Evolutionary conservation across 2,329 filamentous ascomycete genomes (phyloP), one percentile per base, ranked within the genome.

Genomic region (Emergomyces orientalis): DNA sequence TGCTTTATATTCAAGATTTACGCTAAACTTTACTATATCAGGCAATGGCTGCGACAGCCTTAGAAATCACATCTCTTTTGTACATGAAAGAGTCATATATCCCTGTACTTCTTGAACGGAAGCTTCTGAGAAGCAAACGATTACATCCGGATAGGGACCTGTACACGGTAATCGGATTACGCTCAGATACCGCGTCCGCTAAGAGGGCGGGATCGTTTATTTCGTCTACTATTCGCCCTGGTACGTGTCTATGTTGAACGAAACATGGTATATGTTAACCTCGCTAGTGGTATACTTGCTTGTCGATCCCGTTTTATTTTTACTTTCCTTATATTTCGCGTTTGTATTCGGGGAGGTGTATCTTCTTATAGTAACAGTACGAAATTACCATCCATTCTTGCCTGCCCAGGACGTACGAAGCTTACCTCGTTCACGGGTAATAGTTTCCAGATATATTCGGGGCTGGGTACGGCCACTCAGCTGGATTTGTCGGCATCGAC

Each of bases 331-430:
- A 30, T 61, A 61, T 41, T 61, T 61, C 34, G 45, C 59, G 13
- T 61, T 34, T 14, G 59, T 61, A n/a, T 61, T 61, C 52, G 59
- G 59, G 41, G 59, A 52, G 17, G 34, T 61, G n/a, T 61, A 61
- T 43, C 59, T 61, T 30, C 45, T 61, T 19, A 55, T 61, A 30
- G 47, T 54, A 37, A 39, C 59, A 34, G 59, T 61, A 61, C 6
- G 47, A 9, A 54, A 37, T 19, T 1, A 32, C 22, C 17, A 30
- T 43, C 3, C 17, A 39, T 19, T 27, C 34, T 55, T 25, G 22
- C 22, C 25, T 22, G 9, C 19, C 39, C 19, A 7, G 5, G 22
- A 8, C 55, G 45, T 9, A 27, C 8, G 32, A 47, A 25, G 25
- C 41, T 59, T n/a, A 59, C 22, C 41, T 25, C 34, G 17, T 49